phyloP scores from a whole-genome alignment of 1,139 yeast genomes.

The Sugiyamaella grinbergsii region DNA sequence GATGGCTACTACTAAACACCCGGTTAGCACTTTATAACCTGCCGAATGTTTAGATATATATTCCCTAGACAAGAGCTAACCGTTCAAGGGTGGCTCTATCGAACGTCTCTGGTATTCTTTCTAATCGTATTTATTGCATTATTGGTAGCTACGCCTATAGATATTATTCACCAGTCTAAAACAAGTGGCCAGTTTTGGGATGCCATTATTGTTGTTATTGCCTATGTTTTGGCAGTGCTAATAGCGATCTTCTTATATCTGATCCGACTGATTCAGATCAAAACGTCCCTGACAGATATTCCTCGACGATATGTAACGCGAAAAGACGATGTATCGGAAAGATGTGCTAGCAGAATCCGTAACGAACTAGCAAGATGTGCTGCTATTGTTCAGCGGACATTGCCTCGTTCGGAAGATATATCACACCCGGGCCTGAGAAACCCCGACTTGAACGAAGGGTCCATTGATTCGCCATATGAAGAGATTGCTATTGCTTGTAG shows the following conservation, averaged over 20 bases:
- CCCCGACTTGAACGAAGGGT: constrained; percentile 44
- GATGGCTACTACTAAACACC: no score
- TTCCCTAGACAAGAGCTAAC: constrained; percentile 6
- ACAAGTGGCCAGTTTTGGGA: constrained; percentile 61
- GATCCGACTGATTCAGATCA: constrained; percentile 58
- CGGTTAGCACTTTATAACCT: no score
- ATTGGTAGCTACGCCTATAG: constrained; percentile 70
- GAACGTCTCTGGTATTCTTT: constrained; percentile 56
- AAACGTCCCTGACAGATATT: constrained; percentile 67
- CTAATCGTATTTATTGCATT: constrained; percentile 57
- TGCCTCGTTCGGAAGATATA: constrained; percentile 50
- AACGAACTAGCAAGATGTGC: constrained; percentile 51
- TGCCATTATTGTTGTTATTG: constrained; percentile 72
- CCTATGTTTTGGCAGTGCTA: constrained; percentile 62
- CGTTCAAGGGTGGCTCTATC: constrained; percentile 47
- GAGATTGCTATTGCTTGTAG: constrained; percentile 53
- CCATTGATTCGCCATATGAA: constrained; percentile 63
- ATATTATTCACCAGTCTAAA: constrained; percentile 68
- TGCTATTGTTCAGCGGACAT: constrained; percentile 52
- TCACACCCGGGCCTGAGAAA: constrained; percentile 65
- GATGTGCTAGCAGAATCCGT: constrained; percentile 48
- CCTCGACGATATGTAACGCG: constrained; percentile 77
- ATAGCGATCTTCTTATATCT: constrained; percentile 52
- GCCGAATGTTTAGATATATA: no score
- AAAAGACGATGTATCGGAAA: constrained; percentile 61